Base-by-base conservation (phyloP, 2,329 filamentous ascomycete species). In the Aspergillus thermomutatus region DNA sequence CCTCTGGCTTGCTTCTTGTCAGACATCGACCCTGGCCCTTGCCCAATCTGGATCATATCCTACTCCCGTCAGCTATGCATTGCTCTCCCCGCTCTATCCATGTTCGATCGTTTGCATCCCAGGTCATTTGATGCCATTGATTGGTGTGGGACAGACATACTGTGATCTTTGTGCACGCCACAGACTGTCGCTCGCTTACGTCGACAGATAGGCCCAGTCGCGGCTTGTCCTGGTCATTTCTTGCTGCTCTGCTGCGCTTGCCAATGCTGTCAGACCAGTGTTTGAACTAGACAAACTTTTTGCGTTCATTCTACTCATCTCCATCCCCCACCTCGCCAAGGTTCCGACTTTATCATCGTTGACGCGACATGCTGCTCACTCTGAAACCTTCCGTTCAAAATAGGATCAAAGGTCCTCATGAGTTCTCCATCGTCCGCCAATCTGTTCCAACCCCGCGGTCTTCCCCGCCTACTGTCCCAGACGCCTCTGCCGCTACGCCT, bases 331-430 rank as follows among this genome's bases (percentile, higher is more conserved):
- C 27, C 28, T 45, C n/a, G 21, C n/a, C 41, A 45, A 19, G 21
- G 14, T 23, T 41, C 55, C 50, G 49, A 40, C 49, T 50, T 28
- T 37, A 11, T 23, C 21, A 14, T 7, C 43, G 14, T 23, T 23
- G 37, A 31, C 47, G 40, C 55, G 57, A 50, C 43, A 81, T 81
- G 79, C 79, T 81, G 73, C 79, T 82, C 72, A 81, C 79, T 64
- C 70, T 80, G 56, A 80, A 80, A 65, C 75, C 79, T 66, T 72
- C 74, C 62, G 71, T 75, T 68, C 75, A 79, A 68, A 76, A 77
- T 70, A 75, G 75, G 65, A 75, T 77, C 64, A 77, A 75, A 68
- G 71, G 72, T 61, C 75, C 77, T 67, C 75, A 80, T 80, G 79
- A 80, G 65, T 79, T 78, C 69, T 73, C 74, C 65, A 67, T 72